Evolutionary conservation across 2,329 filamentous ascomycete species (phyloP).

Genomic region (Calonectria fujianensis): DNA sequence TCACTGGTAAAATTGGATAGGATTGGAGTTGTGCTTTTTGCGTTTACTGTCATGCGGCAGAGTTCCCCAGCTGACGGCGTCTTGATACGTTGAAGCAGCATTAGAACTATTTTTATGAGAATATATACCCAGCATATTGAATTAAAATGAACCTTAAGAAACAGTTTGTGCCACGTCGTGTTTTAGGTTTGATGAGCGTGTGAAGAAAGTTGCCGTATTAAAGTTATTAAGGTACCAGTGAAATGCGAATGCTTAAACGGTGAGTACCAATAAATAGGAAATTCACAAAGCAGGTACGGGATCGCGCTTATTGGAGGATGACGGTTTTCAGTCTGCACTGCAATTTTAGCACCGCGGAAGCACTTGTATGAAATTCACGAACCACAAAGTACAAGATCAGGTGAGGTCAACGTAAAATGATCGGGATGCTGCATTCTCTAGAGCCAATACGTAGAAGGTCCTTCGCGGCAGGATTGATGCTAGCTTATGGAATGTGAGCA

Average conservation of each 20-base stretch:
- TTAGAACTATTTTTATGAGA: background rate
- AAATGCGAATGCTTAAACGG: background rate
- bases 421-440: no score
- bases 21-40: background rate
- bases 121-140: constrained; percentile 8
- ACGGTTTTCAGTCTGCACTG: no score
- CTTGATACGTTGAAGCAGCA: background rate
- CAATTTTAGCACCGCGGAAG: no score
- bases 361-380: no score
- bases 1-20: constrained; percentile 59
- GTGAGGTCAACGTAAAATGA: no score
- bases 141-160: background rate
- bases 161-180: background rate
- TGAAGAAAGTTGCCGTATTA: background rate
- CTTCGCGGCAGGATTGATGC: no score
- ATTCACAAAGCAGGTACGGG: no score
- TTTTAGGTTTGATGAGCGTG: background rate
- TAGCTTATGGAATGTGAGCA: no score
- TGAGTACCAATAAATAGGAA: background rate
- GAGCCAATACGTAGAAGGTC: no score
- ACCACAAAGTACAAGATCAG: no score
- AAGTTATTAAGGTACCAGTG: background rate
- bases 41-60: background rate
- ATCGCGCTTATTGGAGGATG: no score
- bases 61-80: background rate